A percentile compares a stretch with the other conserved stretches of the same genome.
These are phyloP conservation scores for Coprinopsis sp. DNA, from an alignment of 768 basidiomycete species.

Conservation along the genomic window DNA sequence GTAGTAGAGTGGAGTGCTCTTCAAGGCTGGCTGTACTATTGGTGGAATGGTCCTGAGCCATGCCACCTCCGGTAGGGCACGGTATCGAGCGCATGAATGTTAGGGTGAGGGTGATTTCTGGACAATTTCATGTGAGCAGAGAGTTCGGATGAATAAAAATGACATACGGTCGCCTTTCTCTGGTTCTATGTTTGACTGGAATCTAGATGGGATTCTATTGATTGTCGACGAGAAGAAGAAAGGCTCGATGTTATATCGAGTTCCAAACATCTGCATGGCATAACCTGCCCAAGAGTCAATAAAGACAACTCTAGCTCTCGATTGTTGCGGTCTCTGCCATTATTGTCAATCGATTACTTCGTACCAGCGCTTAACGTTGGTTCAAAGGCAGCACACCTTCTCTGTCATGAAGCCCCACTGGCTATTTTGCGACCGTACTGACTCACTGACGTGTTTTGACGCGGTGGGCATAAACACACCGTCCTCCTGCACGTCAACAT, in stretches of 20 bases:
- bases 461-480: constrained; percentile 28
- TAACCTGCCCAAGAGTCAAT: constrained; percentile 46
- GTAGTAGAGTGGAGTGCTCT: too few relatives aligned
- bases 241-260: constrained; percentile 50
- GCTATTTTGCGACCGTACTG: constrained; percentile 28
- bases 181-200: constrained; percentile 39
- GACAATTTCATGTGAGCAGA: background rate
- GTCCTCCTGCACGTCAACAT: constrained; percentile 32
- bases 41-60: too few relatives aligned
- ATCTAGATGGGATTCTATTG: constrained; percentile 57
- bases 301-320: constrained; percentile 45
- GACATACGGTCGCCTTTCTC: constrained; percentile 37
- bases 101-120: constrained; percentile 54
- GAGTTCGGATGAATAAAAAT: too few relatives aligned
- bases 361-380: constrained; percentile 18
- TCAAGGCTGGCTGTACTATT: too few relatives aligned
- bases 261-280: constrained; percentile 56
- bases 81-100: constrained; percentile 43
- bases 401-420: constrained; percentile 12
- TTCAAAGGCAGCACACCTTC: constrained; percentile 22
- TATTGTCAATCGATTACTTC: background rate
- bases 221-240: constrained; percentile 62
- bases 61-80: too few relatives aligned
- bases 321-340: constrained; percentile 9
- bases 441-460: constrained; percentile 19